Evolutionary conservation across 1,284 basidiomycete genomes (phyloP), one percentile per base, ranked within the genome.

Genomic region (Apiotrichum sp.): DNA sequence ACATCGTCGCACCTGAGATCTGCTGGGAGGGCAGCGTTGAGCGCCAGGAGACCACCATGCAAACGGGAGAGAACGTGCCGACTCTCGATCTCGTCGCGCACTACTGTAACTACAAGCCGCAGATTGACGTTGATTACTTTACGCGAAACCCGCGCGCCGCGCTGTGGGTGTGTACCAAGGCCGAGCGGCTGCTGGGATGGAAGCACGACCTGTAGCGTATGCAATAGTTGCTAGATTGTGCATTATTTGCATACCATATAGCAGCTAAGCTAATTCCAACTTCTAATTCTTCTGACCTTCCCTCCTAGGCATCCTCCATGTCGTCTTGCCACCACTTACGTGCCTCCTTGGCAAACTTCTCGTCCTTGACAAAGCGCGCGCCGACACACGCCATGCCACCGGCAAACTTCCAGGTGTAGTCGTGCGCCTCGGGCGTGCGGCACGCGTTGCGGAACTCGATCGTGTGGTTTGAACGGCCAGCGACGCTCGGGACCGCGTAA

Each of bases 171-270:
- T 65, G 56, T 22, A 59, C 57, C 1, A 77, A 76, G 56, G 75
- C 75, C 2, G 67, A 74, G 58, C 63, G 57, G 52, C 14, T 77
- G 59, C 56, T 78, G 47, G 75, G 73, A 0, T 78, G 75, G 75
- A 65, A 64, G 44, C 74, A 78, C 57, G 61, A 63, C 9, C 60
- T 56, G 36, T 55, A 53, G 51, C 43, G 22, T 22, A 22, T 22
- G 22, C 22, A 22, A 22, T 22, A 22, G 22, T 22, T 44, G 9
- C 36, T 9, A 38, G 9, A 38, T 8, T 8, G 9, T 38, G 36
- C 36, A 38, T 38, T 38, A 8, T 8, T 38, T 38, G 36, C 36
- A 9, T 38, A 38, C 13, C 22, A 22, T 22, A 22, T 22, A 22
- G 22, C 22, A 22, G 22, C 22, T 22, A 22, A 22, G 22, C 36